Evolutionary conservation across 139 green algal genomes (phyloP).

Genomic region (Coccomyxa sp.): DNA sequence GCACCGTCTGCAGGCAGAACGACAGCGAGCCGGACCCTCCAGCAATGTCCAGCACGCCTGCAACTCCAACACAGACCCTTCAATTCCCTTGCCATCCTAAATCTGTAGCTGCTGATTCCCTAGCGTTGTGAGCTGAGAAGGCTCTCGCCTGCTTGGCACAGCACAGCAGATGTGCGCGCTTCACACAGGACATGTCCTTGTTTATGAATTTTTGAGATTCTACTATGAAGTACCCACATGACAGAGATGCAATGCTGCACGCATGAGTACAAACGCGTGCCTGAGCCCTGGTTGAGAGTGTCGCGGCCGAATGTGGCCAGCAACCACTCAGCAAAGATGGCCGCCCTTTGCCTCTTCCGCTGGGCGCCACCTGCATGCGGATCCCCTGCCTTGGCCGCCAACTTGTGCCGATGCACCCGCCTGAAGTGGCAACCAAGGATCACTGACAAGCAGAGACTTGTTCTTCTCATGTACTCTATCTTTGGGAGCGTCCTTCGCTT

Average conservation of each 20-base stretch:
- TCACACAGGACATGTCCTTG: too few relatives aligned
- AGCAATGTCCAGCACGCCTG: neutral
- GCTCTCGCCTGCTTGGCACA: neutral
- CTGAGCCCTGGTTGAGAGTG: neutral
- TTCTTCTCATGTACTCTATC: neutral
- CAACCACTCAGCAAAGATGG: neutral
- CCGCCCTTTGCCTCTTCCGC: neutral
- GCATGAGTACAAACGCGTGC: neutral
- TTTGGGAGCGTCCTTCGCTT: neutral
- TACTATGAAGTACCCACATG: too few relatives aligned
- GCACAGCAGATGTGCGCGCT: neutral
- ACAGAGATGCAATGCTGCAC: too few relatives aligned
- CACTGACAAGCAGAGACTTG: neutral
- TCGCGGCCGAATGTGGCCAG: neutral
- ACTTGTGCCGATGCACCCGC: neutral
- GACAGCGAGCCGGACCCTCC: neutral
- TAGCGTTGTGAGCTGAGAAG: neutral
- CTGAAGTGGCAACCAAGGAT: neutral
- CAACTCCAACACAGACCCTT: neutral
- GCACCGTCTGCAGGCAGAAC: neutral
- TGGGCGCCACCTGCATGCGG: neutral
- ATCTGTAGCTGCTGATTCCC: neutral
- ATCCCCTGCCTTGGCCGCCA: neutral
- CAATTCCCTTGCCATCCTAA: neutral
- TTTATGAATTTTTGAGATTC: too few relatives aligned